Conservation (phyloP, 371 early-diverging fungal species). For the Saksenaea vasiformis region DNA sequence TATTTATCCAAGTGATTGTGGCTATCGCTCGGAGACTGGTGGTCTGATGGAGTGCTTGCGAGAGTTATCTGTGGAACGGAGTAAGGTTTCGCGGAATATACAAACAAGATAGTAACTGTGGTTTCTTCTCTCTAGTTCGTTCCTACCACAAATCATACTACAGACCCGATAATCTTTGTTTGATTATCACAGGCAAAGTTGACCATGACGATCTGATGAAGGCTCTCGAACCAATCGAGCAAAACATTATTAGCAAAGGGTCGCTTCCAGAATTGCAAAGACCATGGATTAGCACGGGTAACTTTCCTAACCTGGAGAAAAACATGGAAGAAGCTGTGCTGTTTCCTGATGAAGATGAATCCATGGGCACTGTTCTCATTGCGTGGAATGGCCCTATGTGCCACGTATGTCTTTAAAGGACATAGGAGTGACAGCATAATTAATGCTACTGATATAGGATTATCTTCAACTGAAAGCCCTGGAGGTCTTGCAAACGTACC, state of each 20-base stretch:
- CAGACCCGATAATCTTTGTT: slow-evolving; percentile 70
- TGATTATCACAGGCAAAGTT: slow-evolving; percentile 64
- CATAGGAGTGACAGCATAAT: background rate
- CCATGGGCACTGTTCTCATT: slow-evolving; percentile 63
- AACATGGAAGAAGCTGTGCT: slow-evolving; percentile 54
- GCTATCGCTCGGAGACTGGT: slow-evolving; percentile 70
- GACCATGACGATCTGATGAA: slow-evolving; percentile 51
- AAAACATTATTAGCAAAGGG: slow-evolving; percentile 60
- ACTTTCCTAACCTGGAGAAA: slow-evolving; percentile 51
- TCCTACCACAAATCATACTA: slow-evolving; percentile 66
- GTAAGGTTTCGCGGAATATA: slow-evolving; percentile 29
- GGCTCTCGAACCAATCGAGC: slow-evolving; percentile 59
- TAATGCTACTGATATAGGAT: slow-evolving; percentile 24
- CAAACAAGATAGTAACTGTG: background rate
- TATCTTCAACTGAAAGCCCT: slow-evolving; percentile 45
- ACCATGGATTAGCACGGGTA: slow-evolving; percentile 66
- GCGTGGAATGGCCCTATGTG: slow-evolving; percentile 66
- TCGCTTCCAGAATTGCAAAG: slow-evolving; percentile 56
- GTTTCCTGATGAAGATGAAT: slow-evolving; percentile 75
- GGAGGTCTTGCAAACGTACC: slow-evolving; percentile 51
- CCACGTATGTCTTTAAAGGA: slow-evolving; percentile 41
- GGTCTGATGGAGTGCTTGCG: slow-evolving; percentile 71
- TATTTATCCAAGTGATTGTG: slow-evolving; percentile 65
- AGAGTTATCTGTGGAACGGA: slow-evolving; percentile 63
- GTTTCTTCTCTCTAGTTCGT: slow-evolving; percentile 38